Evolutionary conservation across 2,329 filamentous ascomycete species (phyloP).

Genomic region (Sporothrix phasma): DNA sequence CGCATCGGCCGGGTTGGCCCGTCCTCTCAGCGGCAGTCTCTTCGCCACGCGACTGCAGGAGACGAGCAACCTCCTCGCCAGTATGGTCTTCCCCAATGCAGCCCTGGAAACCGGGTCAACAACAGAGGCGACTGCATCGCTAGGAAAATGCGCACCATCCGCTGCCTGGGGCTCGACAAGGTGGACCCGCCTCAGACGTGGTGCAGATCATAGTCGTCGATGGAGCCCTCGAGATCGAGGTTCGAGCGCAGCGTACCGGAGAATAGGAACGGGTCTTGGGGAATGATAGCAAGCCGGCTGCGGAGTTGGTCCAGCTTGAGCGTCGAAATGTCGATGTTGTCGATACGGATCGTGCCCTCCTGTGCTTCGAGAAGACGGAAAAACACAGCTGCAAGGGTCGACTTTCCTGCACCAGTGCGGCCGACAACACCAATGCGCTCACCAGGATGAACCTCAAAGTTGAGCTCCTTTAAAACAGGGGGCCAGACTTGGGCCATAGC

Average conservation of each 20-base stretch:
- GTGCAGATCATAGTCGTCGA: conserved; percentile 52
- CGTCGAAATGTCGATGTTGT: conserved; percentile 43
- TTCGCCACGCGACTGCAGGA: conserved; percentile 14
- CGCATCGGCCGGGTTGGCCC: conserved; percentile 14
- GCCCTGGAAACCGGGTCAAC: neutral
- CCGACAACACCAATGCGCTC: conserved; percentile 57
- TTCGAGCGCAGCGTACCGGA: conserved; percentile 54
- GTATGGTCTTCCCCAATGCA: conserved; percentile 2
- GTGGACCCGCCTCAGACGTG: conserved; percentile 50
- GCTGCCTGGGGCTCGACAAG: conserved; percentile 39
- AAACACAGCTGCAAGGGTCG: conserved; percentile 52
- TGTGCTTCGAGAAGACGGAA: conserved; percentile 47
- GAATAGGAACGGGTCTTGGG: conserved; percentile 58
- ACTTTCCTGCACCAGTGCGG: conserved; percentile 56
- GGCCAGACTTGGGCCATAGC: conserved; percentile 30
- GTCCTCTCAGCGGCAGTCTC: conserved; percentile 16
- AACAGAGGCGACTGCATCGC: neutral
- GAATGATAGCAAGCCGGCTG: conserved; percentile 53
- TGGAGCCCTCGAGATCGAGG: conserved; percentile 51
- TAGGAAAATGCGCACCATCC: conserved; percentile 19
- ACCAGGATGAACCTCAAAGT: conserved; percentile 34
- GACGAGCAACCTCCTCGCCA: conserved; percentile 11
- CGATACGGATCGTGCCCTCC: conserved; percentile 34
- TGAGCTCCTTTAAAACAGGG: conserved; percentile 30
- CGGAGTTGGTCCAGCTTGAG: conserved; percentile 52